Conservation (phyloP, 768 basidiomycete genomes). For the Ramaria rubella region DNA sequence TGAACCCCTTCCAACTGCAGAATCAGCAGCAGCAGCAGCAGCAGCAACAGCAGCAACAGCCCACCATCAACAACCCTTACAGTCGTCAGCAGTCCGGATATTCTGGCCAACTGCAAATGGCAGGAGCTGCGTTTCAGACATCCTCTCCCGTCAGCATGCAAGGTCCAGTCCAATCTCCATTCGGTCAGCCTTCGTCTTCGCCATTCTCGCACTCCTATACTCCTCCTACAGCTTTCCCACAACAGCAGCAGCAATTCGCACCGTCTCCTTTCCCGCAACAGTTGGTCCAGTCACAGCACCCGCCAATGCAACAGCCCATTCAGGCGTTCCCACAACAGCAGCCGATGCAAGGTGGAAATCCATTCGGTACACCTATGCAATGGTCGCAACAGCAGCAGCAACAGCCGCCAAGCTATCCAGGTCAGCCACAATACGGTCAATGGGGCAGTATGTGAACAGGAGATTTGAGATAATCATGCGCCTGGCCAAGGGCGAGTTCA, state of each 20-base stretch:
- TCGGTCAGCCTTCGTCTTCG: background rate
- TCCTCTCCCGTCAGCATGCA: background rate
- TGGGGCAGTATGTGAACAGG: background rate
- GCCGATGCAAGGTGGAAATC: background rate
- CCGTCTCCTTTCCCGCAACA: background rate
- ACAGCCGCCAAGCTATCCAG: background rate
- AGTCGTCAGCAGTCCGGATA: background rate
- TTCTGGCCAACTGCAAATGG: background rate
- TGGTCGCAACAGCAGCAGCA: too few relatives aligned
- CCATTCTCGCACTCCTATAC: background rate
- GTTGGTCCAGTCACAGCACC: background rate
- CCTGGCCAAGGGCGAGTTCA: too few relatives aligned
- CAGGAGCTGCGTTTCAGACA: background rate
- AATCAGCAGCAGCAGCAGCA: too few relatives aligned
- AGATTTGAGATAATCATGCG: background rate
- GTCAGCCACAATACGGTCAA: background rate
- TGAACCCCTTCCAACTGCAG: background rate
- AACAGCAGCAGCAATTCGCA: conserved; percentile 2
- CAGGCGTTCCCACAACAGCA: background rate
- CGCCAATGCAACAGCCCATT: background rate
- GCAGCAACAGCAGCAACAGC: background rate
- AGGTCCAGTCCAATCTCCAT: background rate
- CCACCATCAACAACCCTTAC: background rate
- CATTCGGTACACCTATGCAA: background rate
- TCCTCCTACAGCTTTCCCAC: background rate